Evolutionary conservation across 345 rosid species (phyloP).

Genomic region (Euphorbia peplus): DNA sequence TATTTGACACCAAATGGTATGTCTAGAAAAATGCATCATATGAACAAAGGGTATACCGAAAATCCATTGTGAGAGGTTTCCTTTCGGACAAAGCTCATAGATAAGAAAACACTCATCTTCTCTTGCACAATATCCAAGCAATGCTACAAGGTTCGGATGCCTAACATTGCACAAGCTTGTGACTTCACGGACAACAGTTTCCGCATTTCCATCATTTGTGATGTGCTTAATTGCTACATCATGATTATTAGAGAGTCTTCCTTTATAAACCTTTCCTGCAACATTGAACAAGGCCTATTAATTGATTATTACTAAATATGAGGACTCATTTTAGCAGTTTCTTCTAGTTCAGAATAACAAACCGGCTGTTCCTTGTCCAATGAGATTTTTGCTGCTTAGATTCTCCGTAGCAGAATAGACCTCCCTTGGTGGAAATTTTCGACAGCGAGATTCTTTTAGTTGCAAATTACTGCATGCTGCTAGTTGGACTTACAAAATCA

Average conservation of each 20-base stretch:
- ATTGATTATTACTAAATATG: background rate
- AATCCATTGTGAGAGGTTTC: constrained; percentile 49
- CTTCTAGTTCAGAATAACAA: background rate
- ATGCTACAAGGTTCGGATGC: constrained; percentile 42
- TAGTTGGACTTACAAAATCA: constrained; percentile 9
- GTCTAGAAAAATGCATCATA: background rate
- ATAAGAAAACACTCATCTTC: constrained; percentile 45
- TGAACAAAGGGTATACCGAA: constrained; percentile 27
- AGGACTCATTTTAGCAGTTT: background rate
- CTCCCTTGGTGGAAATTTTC: constrained; percentile 26
- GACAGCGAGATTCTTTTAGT: constrained; percentile 31
- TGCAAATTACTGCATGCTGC: constrained; percentile 32
- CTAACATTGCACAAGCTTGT: constrained; percentile 32
- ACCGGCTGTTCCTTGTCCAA: constrained; percentile 59
- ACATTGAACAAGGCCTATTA: background rate
- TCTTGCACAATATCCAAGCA: constrained; percentile 41
- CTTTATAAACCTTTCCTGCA: constrained; percentile 51
- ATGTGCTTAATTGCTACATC: constrained; percentile 48
- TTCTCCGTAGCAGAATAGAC: constrained; percentile 39
- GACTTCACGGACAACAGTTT: constrained; percentile 50
- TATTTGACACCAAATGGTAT: background rate
- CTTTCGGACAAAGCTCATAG: constrained; percentile 48
- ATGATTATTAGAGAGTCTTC: constrained; percentile 32
- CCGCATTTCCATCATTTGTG: constrained; percentile 36
- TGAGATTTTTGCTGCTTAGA: constrained; percentile 36